A percentile compares a stretch with the other conserved stretches of the same genome.
Evolutionary conservation across 108 stramenopile species (phyloP).

Genomic region (Nitzschia putrida): DNA sequence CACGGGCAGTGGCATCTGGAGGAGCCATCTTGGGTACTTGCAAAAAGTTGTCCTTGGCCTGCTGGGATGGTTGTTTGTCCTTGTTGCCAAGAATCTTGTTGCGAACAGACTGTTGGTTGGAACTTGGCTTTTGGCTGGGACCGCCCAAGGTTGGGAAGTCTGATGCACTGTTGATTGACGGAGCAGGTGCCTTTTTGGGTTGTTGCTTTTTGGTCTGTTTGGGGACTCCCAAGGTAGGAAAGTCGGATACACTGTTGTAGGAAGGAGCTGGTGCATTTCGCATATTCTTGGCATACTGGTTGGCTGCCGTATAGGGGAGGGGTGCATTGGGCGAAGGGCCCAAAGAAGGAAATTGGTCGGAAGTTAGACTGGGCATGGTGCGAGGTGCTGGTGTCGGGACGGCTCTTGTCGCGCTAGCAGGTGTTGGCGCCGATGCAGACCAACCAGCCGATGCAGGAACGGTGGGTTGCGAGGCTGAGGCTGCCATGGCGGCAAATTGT

Average conservation of each 20-base stretch:
- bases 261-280: neutral
- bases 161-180: conserved; percentile 36
- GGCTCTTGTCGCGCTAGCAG: neutral
- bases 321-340: conserved; percentile 15
- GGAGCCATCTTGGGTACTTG: conserved; percentile 47
- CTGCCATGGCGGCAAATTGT: conserved; percentile 39
- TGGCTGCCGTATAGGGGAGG: conserved; percentile 39
- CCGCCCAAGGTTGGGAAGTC: conserved; percentile 50
- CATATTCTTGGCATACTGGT: conserved; percentile 18
- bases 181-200: conserved; percentile 12
- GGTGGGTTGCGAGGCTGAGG: conserved; percentile 7
- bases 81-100: conserved; percentile 11
- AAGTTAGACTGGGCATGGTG: conserved; percentile 18
- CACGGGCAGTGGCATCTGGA: conserved; percentile 31
- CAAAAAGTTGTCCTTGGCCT: conserved; percentile 47
- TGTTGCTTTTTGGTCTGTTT: conserved; percentile 9
- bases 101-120: conserved; percentile 29
- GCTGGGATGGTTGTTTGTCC: conserved; percentile 37
- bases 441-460: conserved; percentile 2
- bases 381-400: conserved; percentile 11
- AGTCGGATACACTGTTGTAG: conserved; percentile 4
- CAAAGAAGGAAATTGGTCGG: conserved; percentile 64
- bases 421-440: neutral
- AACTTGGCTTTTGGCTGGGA: conserved; percentile 28
- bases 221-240: conserved; percentile 16